Evolutionary conservation across 768 basidiomycete genomes (phyloP).

Genomic region (Hypholoma fasciculare): DNA sequence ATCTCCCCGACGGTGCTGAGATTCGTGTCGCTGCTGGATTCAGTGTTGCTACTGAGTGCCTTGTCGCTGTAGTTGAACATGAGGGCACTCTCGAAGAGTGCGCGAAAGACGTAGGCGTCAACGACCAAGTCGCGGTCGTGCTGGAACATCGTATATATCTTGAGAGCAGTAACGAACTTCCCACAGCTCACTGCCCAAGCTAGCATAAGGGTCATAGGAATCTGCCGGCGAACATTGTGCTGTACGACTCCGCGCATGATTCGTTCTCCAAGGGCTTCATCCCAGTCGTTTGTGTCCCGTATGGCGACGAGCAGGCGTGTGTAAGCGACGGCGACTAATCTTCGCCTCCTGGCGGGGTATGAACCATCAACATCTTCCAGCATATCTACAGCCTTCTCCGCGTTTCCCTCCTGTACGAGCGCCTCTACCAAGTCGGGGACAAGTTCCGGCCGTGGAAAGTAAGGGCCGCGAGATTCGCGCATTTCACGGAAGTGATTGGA

Average conservation of each 20-base stretch:
- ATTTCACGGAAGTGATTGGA: background rate
- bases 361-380: background rate
- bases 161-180: background rate
- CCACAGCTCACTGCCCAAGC: background rate
- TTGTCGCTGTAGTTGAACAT: background rate
- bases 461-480: background rate
- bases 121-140: background rate
- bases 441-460: background rate
- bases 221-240: background rate
- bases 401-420: background rate
- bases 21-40: too few species aligned
- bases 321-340: background rate
- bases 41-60: too few species aligned
- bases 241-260: background rate
- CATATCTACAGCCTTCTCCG: background rate
- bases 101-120: background rate
- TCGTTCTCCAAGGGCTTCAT: background rate
- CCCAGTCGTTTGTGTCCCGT: background rate
- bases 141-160: background rate
- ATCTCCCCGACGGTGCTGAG: too few species aligned
- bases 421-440: constrained; percentile 3
- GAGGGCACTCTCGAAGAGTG: constrained; percentile 1
- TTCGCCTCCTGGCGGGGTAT: background rate
- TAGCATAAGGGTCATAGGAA: background rate
- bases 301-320: background rate